Base-by-base conservation (phyloP, 2,329 filamentous ascomycete genomes). In the Diplodia corticola region DNA sequence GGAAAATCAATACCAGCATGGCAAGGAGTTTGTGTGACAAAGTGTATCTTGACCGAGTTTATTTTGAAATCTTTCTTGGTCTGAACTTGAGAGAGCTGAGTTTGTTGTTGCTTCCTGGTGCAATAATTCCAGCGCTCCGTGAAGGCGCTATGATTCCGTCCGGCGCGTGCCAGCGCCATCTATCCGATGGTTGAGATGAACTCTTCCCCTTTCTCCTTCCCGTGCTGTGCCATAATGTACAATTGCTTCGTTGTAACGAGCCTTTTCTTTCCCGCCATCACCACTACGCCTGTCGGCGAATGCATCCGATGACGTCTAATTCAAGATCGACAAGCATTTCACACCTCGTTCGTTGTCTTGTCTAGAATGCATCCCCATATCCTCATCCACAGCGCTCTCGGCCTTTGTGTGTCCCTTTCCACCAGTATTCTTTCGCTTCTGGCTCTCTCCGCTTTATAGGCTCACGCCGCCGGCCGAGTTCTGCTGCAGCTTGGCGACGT, bases 401-500 rank as follows among this genome's bases (percentile, higher is more conserved):
- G 6, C 37, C 30, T 35, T 54, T n/a, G 24, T 40, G 7, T 13
- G 17, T 35, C 35, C 33, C 4, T 26, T 35, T n/a, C 20, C 12
- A 5, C 24, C 13, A 24, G 9, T 51, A 24, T 26, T n/a, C 30
- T 17, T 51, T 30, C 15, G n/a, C n/a, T 17, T 57, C 37, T 24
- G 12, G 3, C 37, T 20, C n/a, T 24, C 44, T 35, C 33, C 33
- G 33, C 13, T 30, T 40, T 66, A 55, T 24, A 64, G 4, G 35
- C 63, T 44, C 26, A 61, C n/a, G 40, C 33, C 33, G 10, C 63
- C 63, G n/a, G 24, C 63, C 1, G 50, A 44, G 37, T 26, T 40
- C 57, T 63, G 46, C 74, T 84, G 82, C 76, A 84, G 79, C 71
- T 81, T 73, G 30, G 75, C 76, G 44, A 84, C 76, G 69, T 84